Conservation (phyloP, 176 grass and related monocot species). For the Bromus sterilis region DNA sequence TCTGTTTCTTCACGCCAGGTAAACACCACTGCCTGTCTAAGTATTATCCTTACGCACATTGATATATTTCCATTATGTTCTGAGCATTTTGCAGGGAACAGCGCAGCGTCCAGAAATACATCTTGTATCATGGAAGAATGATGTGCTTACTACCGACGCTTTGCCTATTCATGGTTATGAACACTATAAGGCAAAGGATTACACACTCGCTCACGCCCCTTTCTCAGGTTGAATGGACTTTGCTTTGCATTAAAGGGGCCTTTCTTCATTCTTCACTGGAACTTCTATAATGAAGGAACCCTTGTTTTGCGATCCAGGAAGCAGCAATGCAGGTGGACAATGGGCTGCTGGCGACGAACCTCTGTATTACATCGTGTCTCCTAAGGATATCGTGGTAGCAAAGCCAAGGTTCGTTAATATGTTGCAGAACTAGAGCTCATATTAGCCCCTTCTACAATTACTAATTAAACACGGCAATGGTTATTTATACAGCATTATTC, state of each 20-base stretch:
- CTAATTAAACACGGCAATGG: conserved; percentile 3
- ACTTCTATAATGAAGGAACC: conserved; percentile 16
- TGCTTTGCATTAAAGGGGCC: not conserved
- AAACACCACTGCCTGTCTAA: conserved; percentile 24
- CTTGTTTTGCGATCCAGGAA: conserved; percentile 53
- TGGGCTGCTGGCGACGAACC: conserved; percentile 97
- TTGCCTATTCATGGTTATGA: conserved; percentile 96
- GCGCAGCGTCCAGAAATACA: conserved; percentile 92
- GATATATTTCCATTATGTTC: conserved; percentile 9
- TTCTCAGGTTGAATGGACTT: conserved; percentile 70
- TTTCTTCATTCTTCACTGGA: conserved; percentile 20
- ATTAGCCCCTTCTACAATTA: conserved; percentile 1
- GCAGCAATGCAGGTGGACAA: conserved; percentile 95
- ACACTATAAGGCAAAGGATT: conserved; percentile 95
- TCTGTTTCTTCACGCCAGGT: conserved; percentile 66
- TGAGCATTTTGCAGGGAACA: conserved; percentile 58
- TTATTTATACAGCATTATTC: not conserved
- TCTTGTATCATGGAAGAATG: conserved; percentile 95
- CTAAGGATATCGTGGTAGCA: conserved; percentile 96
- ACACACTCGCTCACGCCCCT: conserved; percentile 84
- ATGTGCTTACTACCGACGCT: conserved; percentile 94
- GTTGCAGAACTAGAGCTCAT: conserved; percentile 5
- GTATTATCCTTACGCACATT: not conserved
- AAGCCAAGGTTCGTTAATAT: conserved; percentile 73
- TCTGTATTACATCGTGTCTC: conserved; percentile 96